Base-by-base conservation (phyloP, 179 eudicot genomes). In the Heliamphora pulchella region DNA sequence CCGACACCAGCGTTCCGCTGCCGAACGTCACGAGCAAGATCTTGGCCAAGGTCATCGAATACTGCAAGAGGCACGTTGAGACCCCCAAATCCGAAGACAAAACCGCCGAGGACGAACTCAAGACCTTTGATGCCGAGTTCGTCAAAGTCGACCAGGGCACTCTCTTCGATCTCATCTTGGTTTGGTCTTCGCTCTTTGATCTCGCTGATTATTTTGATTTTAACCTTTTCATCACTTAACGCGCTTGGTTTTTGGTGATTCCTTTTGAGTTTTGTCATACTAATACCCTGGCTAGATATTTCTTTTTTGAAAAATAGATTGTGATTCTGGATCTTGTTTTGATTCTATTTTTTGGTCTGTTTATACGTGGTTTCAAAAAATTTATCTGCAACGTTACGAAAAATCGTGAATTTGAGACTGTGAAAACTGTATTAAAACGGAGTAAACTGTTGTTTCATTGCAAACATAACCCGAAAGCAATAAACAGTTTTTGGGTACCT, bases 121-220 rank as follows among this genome's bases (percentile, higher is more conserved):
- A 75, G 68, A 9, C 0, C 14, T 75, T 75, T 9, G 78, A 75
- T 14, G 0, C 53, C 17, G 89, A 89, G 14, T 88, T 89, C 51
- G 88, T 86, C 17, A 84, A 86, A 65, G 91, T 89, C 50, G 90
- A 86, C 59, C 92, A 84, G 71, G 81, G 80, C 70, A 85, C 89
- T 17, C 88, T 90, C 20, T 90, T 87, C 46, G 91, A 88, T 79
- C 88, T 90, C 44, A 88, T 90, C 14, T 71, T 88, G 91, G 92
- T 88, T 82, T 66, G 50, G 0, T 15, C 59, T 2, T 80, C 54
- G 10, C n/a, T 6, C 44, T n/a, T 57, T 13, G 51, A 51, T 69
- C 51, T 39, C 47, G 6, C 46, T 14, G 31, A 9, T 63, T 72
- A 13, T 15, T 31, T 51, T 7, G 57, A 57, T 55, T 22, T 39